These are phyloP conservation scores for Echites panduratus DNA, from an alignment of 257 asterid species.

Conservation along the genomic window DNA sequence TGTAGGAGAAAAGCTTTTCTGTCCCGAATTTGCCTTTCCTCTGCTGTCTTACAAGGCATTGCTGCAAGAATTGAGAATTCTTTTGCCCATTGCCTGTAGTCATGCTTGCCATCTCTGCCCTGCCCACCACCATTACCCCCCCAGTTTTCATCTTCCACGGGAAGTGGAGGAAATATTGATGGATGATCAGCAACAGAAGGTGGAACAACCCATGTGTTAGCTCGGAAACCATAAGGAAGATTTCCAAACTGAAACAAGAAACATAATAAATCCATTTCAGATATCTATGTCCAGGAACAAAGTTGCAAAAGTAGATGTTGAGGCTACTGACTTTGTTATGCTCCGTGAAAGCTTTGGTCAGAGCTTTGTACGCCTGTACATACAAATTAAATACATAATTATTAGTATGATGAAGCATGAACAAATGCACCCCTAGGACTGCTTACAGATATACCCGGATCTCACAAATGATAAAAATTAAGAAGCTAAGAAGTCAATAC, in stretches of 20 bases:
- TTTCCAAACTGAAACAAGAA: conserved; percentile 57
- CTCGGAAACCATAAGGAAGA: conserved; percentile 79
- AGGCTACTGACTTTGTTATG: conserved; percentile 64
- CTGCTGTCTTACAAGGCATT: conserved; percentile 77
- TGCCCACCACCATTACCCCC: conserved; percentile 87
- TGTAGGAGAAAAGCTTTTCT: conserved; percentile 79
- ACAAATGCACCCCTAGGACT: not conserved
- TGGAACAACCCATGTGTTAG: conserved; percentile 77
- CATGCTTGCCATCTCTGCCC: conserved; percentile 51
- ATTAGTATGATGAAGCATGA: not conserved
- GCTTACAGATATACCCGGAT: not conserved
- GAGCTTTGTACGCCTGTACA: conserved; percentile 64
- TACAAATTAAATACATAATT: not conserved
- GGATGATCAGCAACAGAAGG: conserved; percentile 56
- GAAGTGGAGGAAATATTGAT: conserved; percentile 54
- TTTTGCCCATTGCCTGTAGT: conserved; percentile 56
- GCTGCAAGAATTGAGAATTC: conserved; percentile 58
- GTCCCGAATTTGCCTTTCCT: conserved; percentile 64
- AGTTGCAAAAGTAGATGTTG: not conserved
- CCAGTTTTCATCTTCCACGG: conserved; percentile 71
- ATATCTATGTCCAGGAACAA: not conserved
- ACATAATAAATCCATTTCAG: not conserved
- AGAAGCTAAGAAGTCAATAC: not conserved
- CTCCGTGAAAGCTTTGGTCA: conserved; percentile 72
- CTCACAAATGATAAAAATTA: not conserved